Percentiles rank a stretch among this genome's conserved stretches.
Evolutionary conservation across 352 stramenopile species (phyloP).

Genomic region (Phytophthora sp.): DNA sequence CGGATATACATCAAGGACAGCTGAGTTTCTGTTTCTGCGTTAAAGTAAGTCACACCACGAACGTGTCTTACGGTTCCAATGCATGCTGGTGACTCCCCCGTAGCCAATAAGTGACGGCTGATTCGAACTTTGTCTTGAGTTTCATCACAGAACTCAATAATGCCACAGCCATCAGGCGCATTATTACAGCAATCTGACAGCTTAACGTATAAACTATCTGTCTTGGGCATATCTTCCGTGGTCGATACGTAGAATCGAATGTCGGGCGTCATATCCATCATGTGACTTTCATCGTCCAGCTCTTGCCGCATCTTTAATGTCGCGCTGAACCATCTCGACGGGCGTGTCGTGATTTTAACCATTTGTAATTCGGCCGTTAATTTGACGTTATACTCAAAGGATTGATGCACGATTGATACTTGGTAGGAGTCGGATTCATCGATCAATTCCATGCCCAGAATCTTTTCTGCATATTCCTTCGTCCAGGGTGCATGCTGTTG

Average conservation of each 20-base stretch:
- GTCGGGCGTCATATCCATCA: constrained; percentile 76
- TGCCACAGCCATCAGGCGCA: constrained; percentile 45
- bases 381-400: constrained; percentile 70
- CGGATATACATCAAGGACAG: constrained; percentile 60
- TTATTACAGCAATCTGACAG: constrained; percentile 40
- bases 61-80: constrained; percentile 70
- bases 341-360: constrained; percentile 62
- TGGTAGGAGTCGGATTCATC: constrained; percentile 55
- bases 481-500: constrained; percentile 37
- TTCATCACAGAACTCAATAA: constrained; percentile 67
- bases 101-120: constrained; percentile 50
- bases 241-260: constrained; percentile 81
- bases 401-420: constrained; percentile 65
- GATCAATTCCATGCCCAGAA: constrained; percentile 49
- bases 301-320: constrained; percentile 88
- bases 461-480: constrained; percentile 43
- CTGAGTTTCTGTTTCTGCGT: constrained; percentile 32
- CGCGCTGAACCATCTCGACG: constrained; percentile 75
- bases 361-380: constrained; percentile 63
- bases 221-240: constrained; percentile 61
- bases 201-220: constrained; percentile 47
- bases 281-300: constrained; percentile 56
- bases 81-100: constrained; percentile 43
- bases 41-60: constrained; percentile 51
- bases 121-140: constrained; percentile 52